Conservation (phyloP, 1,284 basidiomycete species). For the Leccinum holopus region DNA sequence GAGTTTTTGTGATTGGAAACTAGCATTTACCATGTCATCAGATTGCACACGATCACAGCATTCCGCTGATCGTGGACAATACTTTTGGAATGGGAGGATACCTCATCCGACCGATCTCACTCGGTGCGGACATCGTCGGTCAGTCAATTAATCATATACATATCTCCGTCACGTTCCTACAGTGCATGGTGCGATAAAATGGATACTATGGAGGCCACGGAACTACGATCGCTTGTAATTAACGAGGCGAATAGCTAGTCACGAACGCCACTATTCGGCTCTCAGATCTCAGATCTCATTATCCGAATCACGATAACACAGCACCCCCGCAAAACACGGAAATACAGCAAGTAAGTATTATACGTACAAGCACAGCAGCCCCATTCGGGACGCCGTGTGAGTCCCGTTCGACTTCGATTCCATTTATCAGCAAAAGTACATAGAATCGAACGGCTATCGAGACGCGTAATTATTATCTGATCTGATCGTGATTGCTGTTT, state of each 20-base stretch:
- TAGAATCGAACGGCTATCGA: background rate
- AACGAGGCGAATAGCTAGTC: too few relatives aligned
- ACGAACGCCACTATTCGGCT: background rate
- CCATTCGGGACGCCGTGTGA: background rate
- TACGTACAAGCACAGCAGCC: background rate
- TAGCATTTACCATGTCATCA: conserved; percentile 15
- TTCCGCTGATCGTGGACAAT: conserved; percentile 87
- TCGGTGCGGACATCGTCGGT: too few relatives aligned
- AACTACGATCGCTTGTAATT: too few relatives aligned
- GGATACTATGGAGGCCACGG: too few relatives aligned
- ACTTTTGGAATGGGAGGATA: too few relatives aligned
- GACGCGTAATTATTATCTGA: background rate
- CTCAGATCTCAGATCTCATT: background rate
- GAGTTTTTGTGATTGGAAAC: background rate
- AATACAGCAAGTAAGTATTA: background rate
- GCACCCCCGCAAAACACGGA: background rate
- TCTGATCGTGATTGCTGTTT: background rate
- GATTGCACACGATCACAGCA: conserved; percentile 70
- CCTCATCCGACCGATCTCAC: too few relatives aligned
- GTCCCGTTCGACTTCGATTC: background rate
- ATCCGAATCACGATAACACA: background rate
- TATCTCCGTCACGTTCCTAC: too few relatives aligned
- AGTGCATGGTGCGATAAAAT: too few relatives aligned
- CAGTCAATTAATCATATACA: too few relatives aligned
- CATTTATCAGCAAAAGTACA: background rate